These are phyloP conservation scores for Vigna hirtella DNA, from an alignment of 306 rosid species.

Conservation along the genomic window DNA sequence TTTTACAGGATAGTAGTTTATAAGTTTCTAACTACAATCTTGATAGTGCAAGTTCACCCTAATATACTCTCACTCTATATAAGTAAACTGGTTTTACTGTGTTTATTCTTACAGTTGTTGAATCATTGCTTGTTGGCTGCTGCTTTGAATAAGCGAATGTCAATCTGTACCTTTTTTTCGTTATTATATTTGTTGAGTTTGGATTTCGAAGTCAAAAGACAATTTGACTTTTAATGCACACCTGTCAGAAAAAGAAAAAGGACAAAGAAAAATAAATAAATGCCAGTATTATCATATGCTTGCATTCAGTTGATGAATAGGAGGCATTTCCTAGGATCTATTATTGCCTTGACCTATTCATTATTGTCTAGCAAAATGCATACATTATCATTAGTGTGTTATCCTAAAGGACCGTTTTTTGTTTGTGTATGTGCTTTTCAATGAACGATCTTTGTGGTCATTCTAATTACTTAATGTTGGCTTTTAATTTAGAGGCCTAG, in stretches of 20 bases:
- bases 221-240: slow-evolving; percentile 9
- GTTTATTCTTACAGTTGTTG: background rate
- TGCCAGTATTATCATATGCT: slow-evolving; percentile 33
- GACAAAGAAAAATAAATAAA: background rate
- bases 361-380: slow-evolving; percentile 30
- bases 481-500: slow-evolving; percentile 60
- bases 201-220: slow-evolving; percentile 5
- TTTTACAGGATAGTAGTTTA: slow-evolving; percentile 28
- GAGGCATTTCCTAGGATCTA: slow-evolving; percentile 29
- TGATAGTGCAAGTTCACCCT: slow-evolving; percentile 25
- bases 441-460: slow-evolving; percentile 31
- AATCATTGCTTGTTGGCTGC: slow-evolving; percentile 29
- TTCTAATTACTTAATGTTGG: slow-evolving; percentile 28
- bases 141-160: slow-evolving; percentile 26
- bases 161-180: slow-evolving; percentile 7
- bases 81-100: slow-evolving; percentile 10
- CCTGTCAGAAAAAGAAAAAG: background rate
- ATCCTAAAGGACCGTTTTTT: slow-evolving; percentile 5
- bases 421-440: background rate
- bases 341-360: background rate
- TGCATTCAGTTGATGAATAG: slow-evolving; percentile 23
- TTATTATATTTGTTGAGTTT: slow-evolving; percentile 14
- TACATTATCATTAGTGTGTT: slow-evolving; percentile 1
- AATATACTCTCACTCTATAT: slow-evolving; percentile 4
- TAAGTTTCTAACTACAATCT: slow-evolving; percentile 24